Evolutionary conservation across 345 rosid genomes (phyloP).

Genomic region (Nephelium lappaceum): DNA sequence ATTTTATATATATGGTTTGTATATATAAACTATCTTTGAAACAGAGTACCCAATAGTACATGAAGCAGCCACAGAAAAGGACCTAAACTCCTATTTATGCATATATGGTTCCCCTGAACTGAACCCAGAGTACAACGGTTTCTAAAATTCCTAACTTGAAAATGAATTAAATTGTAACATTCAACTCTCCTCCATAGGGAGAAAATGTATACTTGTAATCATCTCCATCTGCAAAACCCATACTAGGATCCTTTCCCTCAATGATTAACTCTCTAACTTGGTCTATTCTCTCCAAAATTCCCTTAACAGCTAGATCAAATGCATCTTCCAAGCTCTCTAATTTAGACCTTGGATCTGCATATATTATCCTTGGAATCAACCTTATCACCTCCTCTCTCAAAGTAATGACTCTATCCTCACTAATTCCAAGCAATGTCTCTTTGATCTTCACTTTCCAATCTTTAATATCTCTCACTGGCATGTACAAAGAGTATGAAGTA

Average conservation of each 20-base stretch:
- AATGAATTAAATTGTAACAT: background rate
- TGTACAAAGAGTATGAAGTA: constrained; percentile 53
- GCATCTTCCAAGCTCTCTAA: constrained; percentile 47
- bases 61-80: background rate
- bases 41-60: background rate
- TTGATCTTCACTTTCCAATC: constrained; percentile 40
- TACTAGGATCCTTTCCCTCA: constrained; percentile 56
- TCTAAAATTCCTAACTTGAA: background rate
- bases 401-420: constrained; percentile 32
- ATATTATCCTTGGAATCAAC: constrained; percentile 57
- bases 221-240: constrained; percentile 63
- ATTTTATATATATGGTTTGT: background rate
- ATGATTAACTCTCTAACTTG: constrained; percentile 45
- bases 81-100: background rate
- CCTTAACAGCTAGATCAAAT: constrained; percentile 58
- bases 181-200: constrained; percentile 34
- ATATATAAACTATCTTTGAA: background rate
- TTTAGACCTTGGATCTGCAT: constrained; percentile 48
- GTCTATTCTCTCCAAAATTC: constrained; percentile 59
- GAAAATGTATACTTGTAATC: constrained; percentile 60
- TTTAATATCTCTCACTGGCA: constrained; percentile 46
- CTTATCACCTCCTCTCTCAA: constrained; percentile 63
- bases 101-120: background rate
- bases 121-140: background rate
- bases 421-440: constrained; percentile 40